phyloP scores from a whole-genome alignment of 2,329 filamentous ascomycete genomes.

The Colletotrichum sp. region DNA sequence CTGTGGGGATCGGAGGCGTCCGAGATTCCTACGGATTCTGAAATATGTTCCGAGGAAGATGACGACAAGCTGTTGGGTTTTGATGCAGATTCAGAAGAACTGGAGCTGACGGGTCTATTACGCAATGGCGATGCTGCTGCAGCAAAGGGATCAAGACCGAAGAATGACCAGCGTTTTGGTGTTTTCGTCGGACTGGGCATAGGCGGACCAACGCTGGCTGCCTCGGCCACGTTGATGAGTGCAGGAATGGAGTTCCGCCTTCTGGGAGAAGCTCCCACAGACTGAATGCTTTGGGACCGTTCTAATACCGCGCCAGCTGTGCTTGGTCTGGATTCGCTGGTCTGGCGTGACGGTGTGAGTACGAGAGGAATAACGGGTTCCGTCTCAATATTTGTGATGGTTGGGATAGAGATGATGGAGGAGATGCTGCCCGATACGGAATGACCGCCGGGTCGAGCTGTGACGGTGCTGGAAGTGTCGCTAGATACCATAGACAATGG shows the following conservation, averaged over 20 bases:
- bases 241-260: slow-evolving; percentile 67
- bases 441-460: slow-evolving; percentile 68
- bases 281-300: slow-evolving; percentile 43
- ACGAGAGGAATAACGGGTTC: slow-evolving; percentile 31
- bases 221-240: slow-evolving; percentile 47
- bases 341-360: slow-evolving; percentile 44
- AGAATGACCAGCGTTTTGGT: slow-evolving; percentile 67
- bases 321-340: slow-evolving; percentile 64
- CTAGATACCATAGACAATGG: slow-evolving; percentile 85
- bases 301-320: slow-evolving; percentile 76
- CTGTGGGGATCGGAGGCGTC: slow-evolving; percentile 34
- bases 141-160: slow-evolving; percentile 62
- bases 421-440: slow-evolving; percentile 82
- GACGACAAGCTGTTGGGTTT: slow-evolving; percentile 23
- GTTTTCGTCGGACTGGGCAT: slow-evolving; percentile 56
- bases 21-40: slow-evolving; percentile 26
- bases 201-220: slow-evolving; percentile 33
- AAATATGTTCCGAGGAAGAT: slow-evolving; percentile 41
- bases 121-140: slow-evolving; percentile 51
- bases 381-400: slow-evolving; percentile 25
- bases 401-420: slow-evolving; percentile 71
- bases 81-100: slow-evolving; percentile 45
- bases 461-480: slow-evolving; percentile 80
- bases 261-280: slow-evolving; percentile 42
- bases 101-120: slow-evolving; percentile 51